Evolutionary conservation across 345 rosid species (phyloP), one percentile per base, ranked within the genome.

Genomic region (Citrus unshiu): DNA sequence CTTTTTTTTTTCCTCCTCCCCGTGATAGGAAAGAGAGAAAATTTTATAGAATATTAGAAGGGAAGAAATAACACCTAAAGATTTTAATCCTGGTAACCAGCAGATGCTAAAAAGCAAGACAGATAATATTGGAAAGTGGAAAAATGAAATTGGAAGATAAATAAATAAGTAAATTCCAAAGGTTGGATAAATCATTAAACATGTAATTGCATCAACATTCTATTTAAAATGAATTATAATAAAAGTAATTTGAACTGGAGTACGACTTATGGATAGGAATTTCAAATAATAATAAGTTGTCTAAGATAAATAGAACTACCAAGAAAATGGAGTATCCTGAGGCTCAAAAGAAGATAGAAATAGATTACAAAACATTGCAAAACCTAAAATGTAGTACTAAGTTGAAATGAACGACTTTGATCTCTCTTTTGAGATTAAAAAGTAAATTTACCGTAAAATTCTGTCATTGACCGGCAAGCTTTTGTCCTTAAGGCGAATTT

Each of bases 401-500:
- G 9, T 35, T 49, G 56, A 70, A 6, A 60, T 72, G 49, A 19
- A 63, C 43, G 49, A 70, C 68, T 66, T 68, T 56, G 32, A 70
- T 54, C 60, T 51, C 60, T 73, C 59, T 67, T 70, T 70, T 54
- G 12, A 63, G 54, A 34, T 63, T 54, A 61, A 80, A 69, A 54
- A 18, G 58, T 30, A 73, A 73, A 70, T 43, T 85, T 85, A 95
- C 99, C 99, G 85, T 79, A 92, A 85, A 84, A 95, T 91, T 54
- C 96, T 88, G 77, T 90, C 93, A 82, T 95, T 78, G 54, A 88
- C 84, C 73, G 93, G 94, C 77, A 91, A 78, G 78, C 78, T 92
- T 90, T 95, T 89, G 83, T 93, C 99, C 92, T 89, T 95, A 67
- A 92, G 92, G 76, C 92, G 93, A 82, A 95, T 93, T 89, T 95